Evolutionary conservation across 1,284 basidiomycete genomes (phyloP), one percentile per base, ranked within the genome.

Genomic region (Wallemia ichthyophaga): DNA sequence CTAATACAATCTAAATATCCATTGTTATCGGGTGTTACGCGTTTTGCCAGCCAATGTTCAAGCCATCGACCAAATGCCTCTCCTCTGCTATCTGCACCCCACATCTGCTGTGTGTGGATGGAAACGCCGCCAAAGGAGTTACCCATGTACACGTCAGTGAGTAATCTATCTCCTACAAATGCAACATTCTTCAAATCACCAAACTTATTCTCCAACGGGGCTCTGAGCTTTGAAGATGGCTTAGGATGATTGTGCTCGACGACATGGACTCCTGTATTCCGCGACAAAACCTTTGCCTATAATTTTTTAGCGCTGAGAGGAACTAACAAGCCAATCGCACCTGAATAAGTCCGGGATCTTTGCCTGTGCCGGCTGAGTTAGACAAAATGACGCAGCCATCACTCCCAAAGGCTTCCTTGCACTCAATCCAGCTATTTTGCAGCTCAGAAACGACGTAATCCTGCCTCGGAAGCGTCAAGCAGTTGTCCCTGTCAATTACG

Each of bases 401-500:
- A 24, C 78, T 73, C 0, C 84, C 85, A 66, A 95, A 95, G 0
- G 78, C 75, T 37, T 73, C 67, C 54, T 78, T 72, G 60, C 87
- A 83, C 64, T 80, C 74, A 31, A 73, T 67, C 89, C 89, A 96
- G 2, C 83, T 78, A n/a, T 76, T 73, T 79, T 86, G 64, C 15
- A 64, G 37, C 11, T 55, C 57, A 1, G 57, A 57, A 11, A 58
- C 61, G 15, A 48, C 27, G 28, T 23, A 21, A 25, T 59, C 17
- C 24, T 33, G 58, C 9, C 58, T 33, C 25, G 21, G 23, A 71
- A 79, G 32, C 65, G 86, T 88, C 64, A 96, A 70, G 67, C 92
- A 96, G 65, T 98, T 96, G 69, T 98, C 92, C 72, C 95, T 96
- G 76, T 96, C 92, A 64, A 95, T 83, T 0, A 98, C 81, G 13